These are phyloP conservation scores for Chondrus crispus DNA, from an alignment of 23 red algal species.

Conservation along the genomic window DNA sequence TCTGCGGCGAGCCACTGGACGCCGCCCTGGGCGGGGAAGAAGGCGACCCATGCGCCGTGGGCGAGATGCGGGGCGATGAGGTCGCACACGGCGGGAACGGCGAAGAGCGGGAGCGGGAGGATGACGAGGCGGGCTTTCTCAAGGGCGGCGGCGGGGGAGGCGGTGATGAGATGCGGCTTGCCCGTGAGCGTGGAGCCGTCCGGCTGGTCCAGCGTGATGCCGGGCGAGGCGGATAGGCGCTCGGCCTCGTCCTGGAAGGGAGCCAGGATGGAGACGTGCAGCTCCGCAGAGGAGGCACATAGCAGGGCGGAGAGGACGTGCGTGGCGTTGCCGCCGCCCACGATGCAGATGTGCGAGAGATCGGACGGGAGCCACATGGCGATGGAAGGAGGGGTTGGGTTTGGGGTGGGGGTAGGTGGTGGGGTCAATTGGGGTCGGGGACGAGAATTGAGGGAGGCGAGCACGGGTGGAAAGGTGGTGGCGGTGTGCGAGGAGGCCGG, in stretches of 20 bases:
- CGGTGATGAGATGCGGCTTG: slow-evolving; percentile 36
- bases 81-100: not conserved
- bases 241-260: slow-evolving; percentile 2
- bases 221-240: not conserved
- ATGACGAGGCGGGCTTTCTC: slow-evolving; percentile 7
- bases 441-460: not conserved
- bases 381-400: not conserved
- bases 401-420: not conserved
- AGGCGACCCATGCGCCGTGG: not conserved
- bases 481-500: not conserved
- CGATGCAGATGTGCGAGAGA: slow-evolving; percentile 38
- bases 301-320: slow-evolving; percentile 34
- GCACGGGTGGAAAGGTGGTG: not conserved
- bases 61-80: slow-evolving; percentile 18
- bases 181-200: slow-evolving; percentile 20
- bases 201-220: slow-evolving; percentile 54
- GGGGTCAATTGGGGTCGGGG: not conserved
- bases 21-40: slow-evolving; percentile 49
- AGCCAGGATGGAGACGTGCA: slow-evolving; percentile 8
- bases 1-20: slow-evolving; percentile 38
- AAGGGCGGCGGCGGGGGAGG: not conserved
- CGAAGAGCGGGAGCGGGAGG: slow-evolving; percentile 41
- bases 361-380: not conserved
- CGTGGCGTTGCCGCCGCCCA: slow-evolving; percentile 39
- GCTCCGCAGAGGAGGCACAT: not conserved